Evolutionary conservation across 2,329 filamentous ascomycete species (phyloP).

Genomic region (Pseudogymnoascus sp.): DNA sequence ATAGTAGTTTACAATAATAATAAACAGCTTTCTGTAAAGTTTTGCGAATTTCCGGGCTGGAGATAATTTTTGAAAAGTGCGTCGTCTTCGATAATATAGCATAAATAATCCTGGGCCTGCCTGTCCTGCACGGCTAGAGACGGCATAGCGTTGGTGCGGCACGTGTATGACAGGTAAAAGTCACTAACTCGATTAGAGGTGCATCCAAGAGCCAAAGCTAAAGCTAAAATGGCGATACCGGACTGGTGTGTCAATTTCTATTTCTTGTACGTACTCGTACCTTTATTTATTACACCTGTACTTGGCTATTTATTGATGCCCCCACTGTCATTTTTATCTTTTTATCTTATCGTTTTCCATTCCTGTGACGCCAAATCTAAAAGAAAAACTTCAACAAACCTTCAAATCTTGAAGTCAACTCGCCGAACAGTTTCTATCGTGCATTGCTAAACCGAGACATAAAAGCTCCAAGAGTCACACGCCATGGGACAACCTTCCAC

Average conservation of each 20-base stretch:
- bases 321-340: neutral
- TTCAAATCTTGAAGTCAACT: neutral
- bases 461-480: neutral
- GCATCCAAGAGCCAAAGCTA: neutral
- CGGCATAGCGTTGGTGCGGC: neutral
- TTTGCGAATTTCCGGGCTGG: neutral
- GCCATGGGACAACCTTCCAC: constrained; percentile 69
- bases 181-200: neutral
- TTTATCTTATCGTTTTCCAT: constrained; percentile 1
- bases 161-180: neutral
- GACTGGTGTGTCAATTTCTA: neutral
- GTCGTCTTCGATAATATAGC: neutral
- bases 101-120: neutral
- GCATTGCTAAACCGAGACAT: neutral
- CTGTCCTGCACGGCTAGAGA: neutral
- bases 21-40: neutral
- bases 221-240: neutral
- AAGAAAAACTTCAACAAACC: neutral
- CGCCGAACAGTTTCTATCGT: neutral
- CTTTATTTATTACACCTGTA: neutral
- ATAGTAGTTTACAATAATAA: constrained; percentile 5
- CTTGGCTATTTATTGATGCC: neutral
- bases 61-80: neutral
- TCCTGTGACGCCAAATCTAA: neutral
- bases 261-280: constrained; percentile 10